A percentile compares a stretch with the other conserved stretches of the same genome.
phyloP scores from a whole-genome alignment of 495 filamentous ascomycete genomes.

The Penicillium goetzii region DNA sequence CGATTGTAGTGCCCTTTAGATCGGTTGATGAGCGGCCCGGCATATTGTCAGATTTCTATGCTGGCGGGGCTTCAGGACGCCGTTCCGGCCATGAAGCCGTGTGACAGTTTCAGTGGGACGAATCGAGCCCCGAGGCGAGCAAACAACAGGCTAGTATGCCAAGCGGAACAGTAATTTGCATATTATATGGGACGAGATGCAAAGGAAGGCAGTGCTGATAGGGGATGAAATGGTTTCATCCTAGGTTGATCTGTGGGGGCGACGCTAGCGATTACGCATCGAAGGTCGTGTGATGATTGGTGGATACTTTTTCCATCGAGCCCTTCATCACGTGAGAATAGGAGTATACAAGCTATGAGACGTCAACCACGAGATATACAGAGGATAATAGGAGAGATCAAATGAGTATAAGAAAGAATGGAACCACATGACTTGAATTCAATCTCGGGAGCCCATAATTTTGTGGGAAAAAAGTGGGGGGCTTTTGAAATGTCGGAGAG shows the following conservation, averaged over 20 bases:
- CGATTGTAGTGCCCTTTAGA: conserved; percentile 22
- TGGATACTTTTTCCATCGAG: not conserved
- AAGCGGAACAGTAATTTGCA: not conserved
- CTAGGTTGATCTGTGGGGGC: not conserved
- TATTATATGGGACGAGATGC: not conserved
- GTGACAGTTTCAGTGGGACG: not conserved
- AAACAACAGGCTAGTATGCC: not conserved
- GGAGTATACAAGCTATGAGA: not conserved
- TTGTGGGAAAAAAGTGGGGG: no score
- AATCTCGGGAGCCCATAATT: no score
- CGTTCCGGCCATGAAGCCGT: conserved; percentile 1
- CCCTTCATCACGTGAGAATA: not conserved
- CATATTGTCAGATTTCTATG: not conserved
- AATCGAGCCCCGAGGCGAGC: not conserved
- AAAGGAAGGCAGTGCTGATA: not conserved
- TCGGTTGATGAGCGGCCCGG: not conserved
- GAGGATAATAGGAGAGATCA: no score
- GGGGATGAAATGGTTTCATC: not conserved
- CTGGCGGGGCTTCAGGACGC: not conserved
- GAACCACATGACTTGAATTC: no score
- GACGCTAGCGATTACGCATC: conserved; percentile 2
- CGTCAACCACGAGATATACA: not conserved
- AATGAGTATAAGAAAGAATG: no score
- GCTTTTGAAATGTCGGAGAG: no score
- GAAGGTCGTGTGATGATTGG: not conserved